Evolutionary conservation across 768 basidiomycete species (phyloP), one percentile per base, ranked within the genome.

Genomic region (Udeniomyces megalosporus): DNA sequence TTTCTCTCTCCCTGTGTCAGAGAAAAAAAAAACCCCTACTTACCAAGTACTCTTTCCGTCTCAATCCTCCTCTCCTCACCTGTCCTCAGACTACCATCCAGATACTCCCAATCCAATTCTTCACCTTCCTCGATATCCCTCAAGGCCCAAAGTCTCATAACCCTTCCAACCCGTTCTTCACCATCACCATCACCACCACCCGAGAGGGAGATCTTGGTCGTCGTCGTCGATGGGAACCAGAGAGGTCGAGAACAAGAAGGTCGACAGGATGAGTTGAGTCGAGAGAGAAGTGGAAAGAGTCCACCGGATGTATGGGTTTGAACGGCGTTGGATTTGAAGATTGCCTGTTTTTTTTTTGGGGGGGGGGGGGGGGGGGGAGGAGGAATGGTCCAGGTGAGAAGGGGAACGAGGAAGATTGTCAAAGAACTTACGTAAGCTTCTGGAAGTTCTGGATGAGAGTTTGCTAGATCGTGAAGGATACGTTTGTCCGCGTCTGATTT

Each of bases 301-400:
- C 62, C 62, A 22, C 62, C 62, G 3, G 35, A 34, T 3, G 62
- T 35, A 14, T 52, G 46, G 6, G 62, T 63, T 15, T 45, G 56
- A 10, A 63, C 55, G 15, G 62, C 62, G 56, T 63, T 63, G 7
- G 62, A 57, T 29, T 63, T 63, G 56, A 63, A 63, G 0, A 63
- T 54, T 4, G 31, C 58, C 58, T 59, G 47, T 52, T 8, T 28
- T 8, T 42, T n/a, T n/a, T n/a, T n/a, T n/a, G n/a, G n/a, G n/a
- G n/a, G n/a, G n/a, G n/a, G n/a, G n/a, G n/a, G n/a, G n/a, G n/a
- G n/a, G n/a, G n/a, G 17, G 17, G 38, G 38, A 42, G 10, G 38
- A 42, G 38, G n/a, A 42, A 42, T 42, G 38, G 38, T 17, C 38
- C 38, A 42, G 10, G 29, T 49, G 48, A 26, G 8, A 24, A 26